Conservation (phyloP, 2,329 filamentous ascomycete genomes). For the Beauveria asiatica region DNA sequence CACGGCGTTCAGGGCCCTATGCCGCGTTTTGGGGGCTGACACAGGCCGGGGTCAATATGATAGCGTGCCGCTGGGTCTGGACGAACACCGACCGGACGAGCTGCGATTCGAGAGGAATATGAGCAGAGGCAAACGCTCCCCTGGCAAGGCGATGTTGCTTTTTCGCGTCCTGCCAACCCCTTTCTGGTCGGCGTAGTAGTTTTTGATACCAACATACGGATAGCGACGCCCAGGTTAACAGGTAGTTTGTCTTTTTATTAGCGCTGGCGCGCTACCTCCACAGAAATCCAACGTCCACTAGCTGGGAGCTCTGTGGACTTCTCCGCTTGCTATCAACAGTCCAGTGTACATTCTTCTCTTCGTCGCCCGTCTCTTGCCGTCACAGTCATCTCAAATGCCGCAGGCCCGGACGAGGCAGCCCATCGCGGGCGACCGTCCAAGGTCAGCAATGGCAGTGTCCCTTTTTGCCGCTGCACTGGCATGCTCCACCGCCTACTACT, state of each 20-base stretch:
- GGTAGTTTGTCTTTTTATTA: background rate
- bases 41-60: background rate
- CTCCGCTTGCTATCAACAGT: background rate
- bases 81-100: background rate
- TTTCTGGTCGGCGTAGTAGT: background rate
- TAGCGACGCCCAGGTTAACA: too few species aligned
- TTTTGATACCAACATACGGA: too few species aligned
- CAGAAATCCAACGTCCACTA: background rate
- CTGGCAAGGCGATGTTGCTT: background rate
- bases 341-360: too few species aligned
- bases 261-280: background rate
- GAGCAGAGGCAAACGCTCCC: background rate
- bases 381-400: background rate
- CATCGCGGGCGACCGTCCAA: background rate
- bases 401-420: background rate
- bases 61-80: background rate
- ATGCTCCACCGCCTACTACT: background rate
- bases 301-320: background rate
- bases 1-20: conserved; percentile 8
- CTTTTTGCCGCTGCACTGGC: background rate
- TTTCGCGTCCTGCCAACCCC: background rate
- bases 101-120: background rate
- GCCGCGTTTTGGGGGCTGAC: background rate
- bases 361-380: background rate
- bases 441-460: background rate